phyloP scores from a whole-genome alignment of 2,329 filamentous ascomycete genomes.

The Zasmidium cellare region DNA sequence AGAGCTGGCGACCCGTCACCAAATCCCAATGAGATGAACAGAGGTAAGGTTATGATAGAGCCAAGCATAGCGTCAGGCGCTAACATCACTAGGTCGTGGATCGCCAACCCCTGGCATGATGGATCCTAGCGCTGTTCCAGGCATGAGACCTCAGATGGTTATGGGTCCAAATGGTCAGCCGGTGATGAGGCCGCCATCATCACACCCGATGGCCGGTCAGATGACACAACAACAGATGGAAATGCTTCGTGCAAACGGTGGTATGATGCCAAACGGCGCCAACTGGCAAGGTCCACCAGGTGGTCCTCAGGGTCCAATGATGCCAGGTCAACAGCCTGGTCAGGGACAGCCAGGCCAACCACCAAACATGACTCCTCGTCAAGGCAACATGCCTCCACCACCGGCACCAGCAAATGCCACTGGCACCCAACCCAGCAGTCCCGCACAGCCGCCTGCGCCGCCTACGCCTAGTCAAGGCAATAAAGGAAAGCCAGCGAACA shows the following conservation, averaged over 20 bases:
- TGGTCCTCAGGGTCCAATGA: slow-evolving; percentile 36
- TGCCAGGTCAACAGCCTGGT: slow-evolving; percentile 41
- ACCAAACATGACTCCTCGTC: slow-evolving; percentile 68
- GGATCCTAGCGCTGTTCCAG: slow-evolving; percentile 42
- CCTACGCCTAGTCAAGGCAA: slow-evolving; percentile 73
- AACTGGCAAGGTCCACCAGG: slow-evolving; percentile 40
- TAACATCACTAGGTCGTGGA: slow-evolving; percentile 63
- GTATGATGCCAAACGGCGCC: slow-evolving; percentile 31
- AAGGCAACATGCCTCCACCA: slow-evolving; percentile 60
- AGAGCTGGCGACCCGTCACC: slow-evolving; percentile 69
- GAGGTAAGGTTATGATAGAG: slow-evolving; percentile 72
- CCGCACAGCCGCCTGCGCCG: slow-evolving; percentile 57
- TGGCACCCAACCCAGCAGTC: slow-evolving; percentile 49
- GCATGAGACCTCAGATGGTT: slow-evolving; percentile 24
- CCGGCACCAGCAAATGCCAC: slow-evolving; percentile 45
- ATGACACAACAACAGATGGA: slow-evolving; percentile 55
- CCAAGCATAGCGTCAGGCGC: slow-evolving; percentile 39
- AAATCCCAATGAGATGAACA: slow-evolving; percentile 77
- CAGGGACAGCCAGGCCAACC: slow-evolving; percentile 54
- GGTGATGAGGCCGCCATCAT: slow-evolving; percentile 53
- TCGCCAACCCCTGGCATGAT: slow-evolving; percentile 64
- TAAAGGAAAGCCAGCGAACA: slow-evolving; percentile 71
- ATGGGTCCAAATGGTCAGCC: slow-evolving; percentile 20
- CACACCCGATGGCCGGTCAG: slow-evolving; percentile 58
- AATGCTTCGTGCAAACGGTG: slow-evolving; percentile 36